Percentiles rank a stretch among this genome's conserved stretches.
Evolutionary conservation across 2,329 filamentous ascomycete genomes (phyloP).

Genomic region (Apiospora aurea): DNA sequence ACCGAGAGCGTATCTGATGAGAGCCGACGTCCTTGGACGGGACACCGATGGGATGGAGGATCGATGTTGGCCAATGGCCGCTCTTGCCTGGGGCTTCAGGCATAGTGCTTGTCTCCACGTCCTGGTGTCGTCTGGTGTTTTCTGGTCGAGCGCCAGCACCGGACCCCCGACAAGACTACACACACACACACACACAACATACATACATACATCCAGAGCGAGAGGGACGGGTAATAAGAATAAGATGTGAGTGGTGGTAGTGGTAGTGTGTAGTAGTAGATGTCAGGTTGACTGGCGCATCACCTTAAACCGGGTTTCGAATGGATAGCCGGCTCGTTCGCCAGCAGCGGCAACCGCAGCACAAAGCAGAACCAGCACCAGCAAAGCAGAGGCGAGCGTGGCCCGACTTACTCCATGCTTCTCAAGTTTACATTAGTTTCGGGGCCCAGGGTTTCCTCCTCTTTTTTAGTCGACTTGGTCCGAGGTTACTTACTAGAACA

Average conservation of each 20-base stretch:
- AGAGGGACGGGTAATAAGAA: conserved; percentile 20
- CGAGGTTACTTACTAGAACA: conserved; percentile 31
- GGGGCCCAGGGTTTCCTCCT: conserved; percentile 37
- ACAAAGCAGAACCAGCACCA: neutral
- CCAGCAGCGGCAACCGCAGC: neutral
- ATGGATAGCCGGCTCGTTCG: conserved; percentile 29
- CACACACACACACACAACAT: neutral
- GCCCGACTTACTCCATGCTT: neutral
- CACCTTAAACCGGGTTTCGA: conserved; percentile 9
- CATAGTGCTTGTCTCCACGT: conserved; percentile 19
- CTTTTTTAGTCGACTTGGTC: conserved; percentile 36
- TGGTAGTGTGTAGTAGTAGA: neutral
- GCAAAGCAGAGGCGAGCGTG: neutral
- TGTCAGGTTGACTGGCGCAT: conserved; percentile 17
- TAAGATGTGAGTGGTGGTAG: no score
- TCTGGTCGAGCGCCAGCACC: neutral
- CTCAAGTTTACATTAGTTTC: conserved; percentile 20
- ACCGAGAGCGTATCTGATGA: neutral
- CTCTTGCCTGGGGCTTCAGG: conserved; percentile 5
- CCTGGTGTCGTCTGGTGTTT: conserved; percentile 19
- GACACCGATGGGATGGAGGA: conserved; percentile 9
- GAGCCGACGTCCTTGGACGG: neutral
- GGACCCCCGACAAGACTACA: conserved; percentile 15
- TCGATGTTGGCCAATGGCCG: conserved; percentile 10
- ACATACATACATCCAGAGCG: neutral